Evolutionary conservation across 805 yeast species (phyloP), one percentile per base, ranked within the genome.

Genomic region (Pichia nanzhaoensis): DNA sequence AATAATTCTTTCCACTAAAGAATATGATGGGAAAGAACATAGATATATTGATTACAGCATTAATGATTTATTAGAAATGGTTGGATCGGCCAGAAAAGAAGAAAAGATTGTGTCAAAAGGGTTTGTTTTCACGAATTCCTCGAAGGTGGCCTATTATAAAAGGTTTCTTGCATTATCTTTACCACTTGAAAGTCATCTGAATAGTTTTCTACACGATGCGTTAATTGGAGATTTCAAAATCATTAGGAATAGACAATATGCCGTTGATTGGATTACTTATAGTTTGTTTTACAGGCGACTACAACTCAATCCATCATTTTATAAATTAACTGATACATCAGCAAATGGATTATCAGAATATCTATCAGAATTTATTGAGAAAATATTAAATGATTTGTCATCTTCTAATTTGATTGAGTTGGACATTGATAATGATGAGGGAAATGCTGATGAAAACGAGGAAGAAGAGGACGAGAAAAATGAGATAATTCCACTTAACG

Each of bases 261-360:
- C 95, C 55, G 77, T 93, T 48, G 96, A 91, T 56, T 88, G 95
- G 95, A 57, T 93, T 30, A 84, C 96, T 0, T 86, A 76, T 59
- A 75, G 95, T 0, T 84, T 80, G 54, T 84, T 90, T 56, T 93
- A 87, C 63, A 71, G 95, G 51, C 70, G 98, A 41, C 60, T 93
- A 18, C 83, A 79, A 45, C 71, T 76, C 31, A 93, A 93, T 60
- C 97, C 99, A 3, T 79, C 93, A 47, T 93, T 75, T 59, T 93
- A 93, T 58, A 96, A 89, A n/a, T 74, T 87, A 7, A 69, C 68
- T 34, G 85, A 82, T 49, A 68, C 73, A 3, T 66, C 84, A 1
- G 78, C 78, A 37, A 63, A 73, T 27, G 95, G 95, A 0, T 61
- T 91, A 6, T 87, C 95, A 1, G 90, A 84, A 44, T 87, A 73